Base-by-base conservation (phyloP, 257 asterid genomes). In the Nicotiana attenuata region DNA sequence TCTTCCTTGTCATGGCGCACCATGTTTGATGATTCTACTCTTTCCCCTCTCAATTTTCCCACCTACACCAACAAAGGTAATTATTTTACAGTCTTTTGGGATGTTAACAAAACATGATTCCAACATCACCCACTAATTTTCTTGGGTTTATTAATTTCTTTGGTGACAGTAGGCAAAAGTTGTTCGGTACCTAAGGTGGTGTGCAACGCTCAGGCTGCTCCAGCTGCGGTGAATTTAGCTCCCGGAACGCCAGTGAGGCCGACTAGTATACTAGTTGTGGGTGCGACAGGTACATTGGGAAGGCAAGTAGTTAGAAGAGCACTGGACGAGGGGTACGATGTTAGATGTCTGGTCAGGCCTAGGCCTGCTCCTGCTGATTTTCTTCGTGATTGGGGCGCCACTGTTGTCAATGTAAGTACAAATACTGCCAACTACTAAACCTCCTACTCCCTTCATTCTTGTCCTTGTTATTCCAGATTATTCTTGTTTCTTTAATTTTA, bases 351-450 rank as follows among this genome's bases (percentile, higher is more conserved):
- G 45, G 99, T 96, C 35, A 89, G 98, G 81, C 97, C 99, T 80
- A 90, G 99, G 33, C 99, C 98, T 77, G 94, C 98, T 68, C 99
- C 99, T 81, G 99, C 99, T 79, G 99, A 96, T 88, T 96, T 96
- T 81, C 94, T 96, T 10, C 98, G 99, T 83, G 98, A 96, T 80
- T 96, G 99, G 99, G 99, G 99, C 33, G 97, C 98, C 52, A 93
- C 97, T 16, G 98, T 96, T 69, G 99, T 96, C 87, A 96, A 94
- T 88, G 99, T 93, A 87, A 61, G 50, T 41, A 41, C 50, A 41
- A 41, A 41, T 41, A 41, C 50, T 41, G 7, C 41, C 5, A 33
- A 5, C 38, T 33, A 33, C 38, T 33, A 33, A 33, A 4, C 38
- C 38, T 33, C 38, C 6, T 33, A 31, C 35, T 31, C 35, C 35